Percentiles rank a stretch among this genome's conserved stretches.
These are phyloP conservation scores for Ramaria sp. DNA, from an alignment of 768 basidiomycete genomes.

Conservation along the genomic window DNA sequence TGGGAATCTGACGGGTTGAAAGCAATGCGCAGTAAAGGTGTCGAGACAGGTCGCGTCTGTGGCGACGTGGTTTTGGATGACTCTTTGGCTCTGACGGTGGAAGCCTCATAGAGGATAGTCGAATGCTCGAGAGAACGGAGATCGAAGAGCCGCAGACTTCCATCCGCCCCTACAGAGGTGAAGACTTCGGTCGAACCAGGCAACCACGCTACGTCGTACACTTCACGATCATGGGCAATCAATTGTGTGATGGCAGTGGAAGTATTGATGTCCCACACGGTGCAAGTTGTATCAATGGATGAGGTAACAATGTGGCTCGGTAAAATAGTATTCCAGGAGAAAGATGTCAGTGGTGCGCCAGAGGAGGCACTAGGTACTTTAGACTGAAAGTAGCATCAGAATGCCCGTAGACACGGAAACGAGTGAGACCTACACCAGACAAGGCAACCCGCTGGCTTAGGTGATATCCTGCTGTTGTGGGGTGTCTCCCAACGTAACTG, in stretches of 20 bases:
- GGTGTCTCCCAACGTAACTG: conserved; percentile 60
- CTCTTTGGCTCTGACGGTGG: conserved; percentile 16
- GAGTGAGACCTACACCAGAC: conserved; percentile 54
- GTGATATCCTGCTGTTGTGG: conserved; percentile 46
- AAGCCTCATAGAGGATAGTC: conserved; percentile 86
- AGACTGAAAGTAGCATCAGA: conserved; percentile 38
- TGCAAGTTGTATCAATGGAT: conserved; percentile 97
- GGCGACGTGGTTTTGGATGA: conserved; percentile 53
- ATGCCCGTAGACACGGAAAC: conserved; percentile 7
- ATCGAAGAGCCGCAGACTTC: conserved; percentile 92
- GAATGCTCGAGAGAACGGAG: conserved; percentile 94
- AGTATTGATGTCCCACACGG: conserved; percentile 97
- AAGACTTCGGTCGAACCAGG: conserved; percentile 94
- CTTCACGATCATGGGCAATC: conserved; percentile 93
- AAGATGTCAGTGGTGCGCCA: conserved; percentile 88
- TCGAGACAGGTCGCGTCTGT: conserved; percentile 68
- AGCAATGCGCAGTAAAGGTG: conserved; percentile 75
- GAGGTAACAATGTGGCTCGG: conserved; percentile 92
- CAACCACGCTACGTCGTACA: conserved; percentile 98
- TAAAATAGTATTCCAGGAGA: conserved; percentile 94
- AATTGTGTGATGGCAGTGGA: conserved; percentile 91
- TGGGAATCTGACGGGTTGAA: conserved; percentile 90
- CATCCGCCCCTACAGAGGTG: conserved; percentile 96
- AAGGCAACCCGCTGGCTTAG: conserved; percentile 66
- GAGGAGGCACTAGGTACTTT: conserved; percentile 80